Conservation (phyloP, 2,329 filamentous ascomycete genomes). For the Penicillium sp. region DNA sequence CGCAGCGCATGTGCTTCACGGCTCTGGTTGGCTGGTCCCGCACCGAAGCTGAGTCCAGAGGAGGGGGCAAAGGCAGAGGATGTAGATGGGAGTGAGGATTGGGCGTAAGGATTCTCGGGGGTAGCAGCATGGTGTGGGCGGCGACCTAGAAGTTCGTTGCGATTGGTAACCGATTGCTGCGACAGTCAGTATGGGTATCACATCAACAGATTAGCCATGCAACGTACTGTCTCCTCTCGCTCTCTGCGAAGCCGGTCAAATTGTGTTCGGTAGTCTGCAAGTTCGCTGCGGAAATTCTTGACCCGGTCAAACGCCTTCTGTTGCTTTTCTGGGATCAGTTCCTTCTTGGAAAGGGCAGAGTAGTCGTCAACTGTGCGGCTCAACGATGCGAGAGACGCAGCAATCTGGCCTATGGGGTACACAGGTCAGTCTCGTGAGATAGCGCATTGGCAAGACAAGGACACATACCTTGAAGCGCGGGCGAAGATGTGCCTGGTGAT, state of each 20-base stretch:
- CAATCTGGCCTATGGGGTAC: constrained; percentile 61
- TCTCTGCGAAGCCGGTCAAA: constrained; percentile 74
- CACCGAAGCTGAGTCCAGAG: constrained; percentile 47
- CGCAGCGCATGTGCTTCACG: constrained; percentile 80
- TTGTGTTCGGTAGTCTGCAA: constrained; percentile 73
- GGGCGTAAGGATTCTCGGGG: constrained; percentile 90
- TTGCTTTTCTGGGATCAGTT: constrained; percentile 86
- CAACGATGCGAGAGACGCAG: constrained; percentile 76
- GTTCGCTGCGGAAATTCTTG: constrained; percentile 78
- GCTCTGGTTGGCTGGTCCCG: constrained; percentile 54
- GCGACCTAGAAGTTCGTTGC: constrained; percentile 79
- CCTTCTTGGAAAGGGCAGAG: constrained; percentile 75
- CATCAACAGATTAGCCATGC: background rate
- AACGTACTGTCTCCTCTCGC: constrained; percentile 66
- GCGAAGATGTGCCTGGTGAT: constrained; percentile 55
- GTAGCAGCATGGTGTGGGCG: constrained; percentile 74
- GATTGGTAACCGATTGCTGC: constrained; percentile 62
- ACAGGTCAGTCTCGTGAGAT: constrained; percentile 32
- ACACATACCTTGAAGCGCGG: constrained; percentile 57
- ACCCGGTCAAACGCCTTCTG: constrained; percentile 84
- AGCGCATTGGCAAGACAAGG: background rate
- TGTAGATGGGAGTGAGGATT: constrained; percentile 48
- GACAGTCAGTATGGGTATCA: constrained; percentile 6
- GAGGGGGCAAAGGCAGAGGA: constrained; percentile 44
- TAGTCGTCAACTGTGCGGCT: constrained; percentile 92